phyloP scores from a whole-genome alignment of 192 early-diverging fungal genomes.

The Backusella macrospora region DNA sequence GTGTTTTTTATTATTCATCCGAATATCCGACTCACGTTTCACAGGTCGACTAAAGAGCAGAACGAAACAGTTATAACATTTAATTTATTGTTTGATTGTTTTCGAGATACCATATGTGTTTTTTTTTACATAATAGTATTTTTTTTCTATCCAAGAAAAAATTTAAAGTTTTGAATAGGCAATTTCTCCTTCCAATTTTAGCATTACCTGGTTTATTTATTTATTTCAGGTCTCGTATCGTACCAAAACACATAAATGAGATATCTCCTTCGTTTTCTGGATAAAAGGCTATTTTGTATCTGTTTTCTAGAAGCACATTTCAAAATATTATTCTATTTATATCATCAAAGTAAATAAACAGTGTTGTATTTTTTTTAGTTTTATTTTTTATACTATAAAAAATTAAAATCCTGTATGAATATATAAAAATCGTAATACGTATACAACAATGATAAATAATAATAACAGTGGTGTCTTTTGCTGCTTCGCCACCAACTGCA shows the following conservation, averaged over 20 bases:
- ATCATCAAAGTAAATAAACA: not conserved
- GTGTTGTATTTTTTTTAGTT: no score
- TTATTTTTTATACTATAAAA: no score
- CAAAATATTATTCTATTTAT: not conserved
- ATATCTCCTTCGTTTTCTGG: not conserved
- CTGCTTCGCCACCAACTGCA: not conserved
- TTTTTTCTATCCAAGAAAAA: not conserved
- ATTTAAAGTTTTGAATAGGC: not conserved
- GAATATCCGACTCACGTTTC: conserved; percentile 1
- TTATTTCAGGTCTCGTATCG: not conserved
- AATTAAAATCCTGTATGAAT: no score
- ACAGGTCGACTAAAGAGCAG: no score
- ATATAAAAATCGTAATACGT: no score
- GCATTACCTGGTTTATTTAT: not conserved
- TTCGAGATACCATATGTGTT: no score
- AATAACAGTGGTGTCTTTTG: not conserved
- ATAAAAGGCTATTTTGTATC: not conserved
- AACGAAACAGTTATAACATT: not conserved
- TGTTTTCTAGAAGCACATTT: not conserved
- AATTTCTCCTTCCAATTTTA: not conserved
- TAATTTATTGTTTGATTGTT: not conserved
- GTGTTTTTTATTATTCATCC: not conserved
- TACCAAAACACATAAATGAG: not conserved
- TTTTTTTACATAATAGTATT: not conserved
- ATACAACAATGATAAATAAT: not conserved